Conservation (phyloP, 2,329 filamentous ascomycete genomes). For the Apiospora sp. region DNA sequence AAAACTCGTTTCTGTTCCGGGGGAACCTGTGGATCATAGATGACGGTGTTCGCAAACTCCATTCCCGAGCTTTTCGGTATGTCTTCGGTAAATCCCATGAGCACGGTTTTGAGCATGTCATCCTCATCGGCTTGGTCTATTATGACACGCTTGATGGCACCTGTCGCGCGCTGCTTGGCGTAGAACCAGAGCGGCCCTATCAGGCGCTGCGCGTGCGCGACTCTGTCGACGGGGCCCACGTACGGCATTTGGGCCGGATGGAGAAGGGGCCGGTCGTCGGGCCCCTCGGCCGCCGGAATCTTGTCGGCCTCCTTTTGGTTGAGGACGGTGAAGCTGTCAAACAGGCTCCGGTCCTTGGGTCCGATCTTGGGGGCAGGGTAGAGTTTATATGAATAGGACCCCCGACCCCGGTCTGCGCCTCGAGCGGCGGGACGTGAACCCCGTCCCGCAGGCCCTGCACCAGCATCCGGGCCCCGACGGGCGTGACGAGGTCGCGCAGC, state of each 20-base stretch:
- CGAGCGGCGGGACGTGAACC: conserved; percentile 70
- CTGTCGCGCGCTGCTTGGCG: conserved; percentile 33
- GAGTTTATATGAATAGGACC: background rate
- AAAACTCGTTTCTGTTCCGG: background rate
- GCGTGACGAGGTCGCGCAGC: conserved; percentile 65
- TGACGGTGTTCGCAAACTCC: background rate
- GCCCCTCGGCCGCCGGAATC: background rate
- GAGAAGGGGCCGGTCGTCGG: background rate
- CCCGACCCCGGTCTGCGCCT: conserved; percentile 41
- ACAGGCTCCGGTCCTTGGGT: conserved; percentile 62
- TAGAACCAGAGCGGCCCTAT: conserved; percentile 73
- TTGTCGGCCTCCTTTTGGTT: too few species aligned
- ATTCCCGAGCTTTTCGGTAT: background rate
- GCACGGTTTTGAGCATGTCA: conserved; percentile 31
- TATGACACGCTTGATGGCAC: conserved; percentile 47
- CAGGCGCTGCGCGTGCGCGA: conserved; percentile 64
- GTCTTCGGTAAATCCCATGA: background rate
- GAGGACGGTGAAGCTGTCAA: conserved; percentile 45
- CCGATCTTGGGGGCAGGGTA: conserved; percentile 76
- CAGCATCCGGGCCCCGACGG: conserved; percentile 75
- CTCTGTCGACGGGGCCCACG: background rate
- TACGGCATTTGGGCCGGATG: background rate
- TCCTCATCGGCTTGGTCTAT: conserved; percentile 39
- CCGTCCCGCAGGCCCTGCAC: conserved; percentile 68
- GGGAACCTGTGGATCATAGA: background rate